Base-by-base conservation (phyloP, 495 filamentous ascomycete species). In the Hyphodiscus hymeniophilus region DNA sequence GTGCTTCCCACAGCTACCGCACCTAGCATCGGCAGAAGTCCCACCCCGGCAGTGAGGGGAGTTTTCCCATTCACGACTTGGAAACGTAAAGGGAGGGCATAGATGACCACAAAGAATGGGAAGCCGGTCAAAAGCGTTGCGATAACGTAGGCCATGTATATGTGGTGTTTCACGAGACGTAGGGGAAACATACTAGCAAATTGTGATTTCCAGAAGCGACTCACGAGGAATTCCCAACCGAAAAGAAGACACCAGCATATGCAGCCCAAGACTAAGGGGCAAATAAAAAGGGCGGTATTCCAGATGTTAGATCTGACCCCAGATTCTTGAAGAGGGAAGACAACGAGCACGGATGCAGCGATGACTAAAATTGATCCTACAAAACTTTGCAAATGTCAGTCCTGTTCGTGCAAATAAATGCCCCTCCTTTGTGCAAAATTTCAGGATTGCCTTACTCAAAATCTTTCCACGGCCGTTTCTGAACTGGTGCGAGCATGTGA, bases 31-130 rank as follows among this genome's bases (percentile, higher is more conserved):
- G 77, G 77, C 3, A 83, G 66, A 22, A 87, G 61, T 24, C 78
- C 67, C 13, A 82, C 59, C 13, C 80, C 82, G 0, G 81, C 73
- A 16, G 52, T 50, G 42, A 74, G 60, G 3, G 74, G 58, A 45
- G 51, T 68, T 55, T 71, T 69, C 5, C 59, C 63, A 40, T 77
- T 69, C 13, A 81, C 70, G 21, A 80, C 64, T 47, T 82, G 77
- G 26, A 81, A 76, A 36, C 76, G 71, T 47, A 81, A 71, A 3
- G 81, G 78, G 7, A 85, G 64, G 39, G 75, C 71, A 31, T 82
- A 70, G 3, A 81, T 63, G 42, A 74, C 65, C 4, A 72, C 59
- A 26, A 80, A 73, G 51, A 74, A 82, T 5, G 74, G 63, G 38
- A 76, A 79, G 8, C 80, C 81, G 0, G 67, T 68, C 15, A 73